Base-by-base conservation (phyloP, 2,329 filamentous ascomycete genomes). In the Colletotrichum sp. region DNA sequence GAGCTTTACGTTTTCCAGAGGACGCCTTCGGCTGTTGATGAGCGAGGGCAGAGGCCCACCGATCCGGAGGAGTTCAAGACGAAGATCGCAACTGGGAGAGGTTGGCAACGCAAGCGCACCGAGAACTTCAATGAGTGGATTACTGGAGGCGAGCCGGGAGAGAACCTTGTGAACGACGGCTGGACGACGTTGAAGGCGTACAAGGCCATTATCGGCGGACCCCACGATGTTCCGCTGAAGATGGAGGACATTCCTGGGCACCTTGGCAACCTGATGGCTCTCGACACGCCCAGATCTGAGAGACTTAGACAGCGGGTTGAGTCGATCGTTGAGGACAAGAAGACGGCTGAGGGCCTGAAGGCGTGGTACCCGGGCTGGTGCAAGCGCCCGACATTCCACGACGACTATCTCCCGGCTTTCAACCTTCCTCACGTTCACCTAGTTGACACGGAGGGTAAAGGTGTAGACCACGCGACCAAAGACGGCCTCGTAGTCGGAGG, bases 321-420 rank as follows among this genome's bases (percentile, higher is more conserved):
- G n/a, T 79, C 84, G 0, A 81, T 89, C n/a, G 91, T 93, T n/a
- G 81, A 87, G 49, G 87, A 93, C 78, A 81, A 82, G 13, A 82
- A 81, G 2, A 90, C 88, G 0, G 91, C 92, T 0, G 85, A 86
- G 32, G 86, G 82, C 4, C 85, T 93, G 8, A 90, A 91, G 79
- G 85, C 91, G 0, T 92, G 90, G 89, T 94, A 93, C 79, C 87
- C 89, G 1, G 82, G 83, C 0, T 92, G 89, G 88, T 94, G 92
- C 85, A 94, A 94, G 81, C 88, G 92, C 0, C 91, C 92, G 0
- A 88, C 86, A 55, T 93, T 93, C 82, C 90, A 91, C 81, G 90
- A 93, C 79, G 86, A 88, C 7, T 93, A 92, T 79, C 86, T 93
- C 0, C 80, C 85, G 4, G 78, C 88, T 0, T 94, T 93, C 87